Percentiles rank a stretch among this genome's conserved stretches.
phyloP scores from a whole-genome alignment of 2,329 filamentous ascomycete genomes.

The Cercospora sp. region DNA sequence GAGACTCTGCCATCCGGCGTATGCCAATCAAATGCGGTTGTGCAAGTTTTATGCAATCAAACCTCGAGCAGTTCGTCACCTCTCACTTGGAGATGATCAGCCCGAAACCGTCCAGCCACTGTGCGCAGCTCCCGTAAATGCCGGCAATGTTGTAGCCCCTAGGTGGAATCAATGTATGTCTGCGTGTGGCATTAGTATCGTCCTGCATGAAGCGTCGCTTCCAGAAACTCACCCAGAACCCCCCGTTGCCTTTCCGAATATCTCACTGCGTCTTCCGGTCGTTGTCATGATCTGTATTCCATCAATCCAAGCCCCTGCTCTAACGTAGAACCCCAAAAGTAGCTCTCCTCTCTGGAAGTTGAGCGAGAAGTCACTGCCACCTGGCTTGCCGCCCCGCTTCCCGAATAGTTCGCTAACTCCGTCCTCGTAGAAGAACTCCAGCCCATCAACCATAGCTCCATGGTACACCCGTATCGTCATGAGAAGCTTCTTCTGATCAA shows the following conservation, averaged over 20 bases:
- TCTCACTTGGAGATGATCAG: constrained; percentile 60
- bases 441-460: constrained; percentile 73
- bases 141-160: constrained; percentile 86
- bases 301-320: constrained; percentile 80
- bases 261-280: constrained; percentile 76
- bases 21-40: not conserved
- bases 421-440: constrained; percentile 94
- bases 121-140: constrained; percentile 75
- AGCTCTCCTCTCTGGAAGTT: constrained; percentile 84
- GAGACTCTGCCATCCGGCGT: not conserved
- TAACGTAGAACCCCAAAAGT: constrained; percentile 79
- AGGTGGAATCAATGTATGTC: constrained; percentile 84
- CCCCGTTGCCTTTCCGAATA: constrained; percentile 79
- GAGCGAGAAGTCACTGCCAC: constrained; percentile 73
- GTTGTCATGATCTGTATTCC: constrained; percentile 88
- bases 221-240: constrained; percentile 71
- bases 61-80: not conserved
- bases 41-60: constrained; percentile 7
- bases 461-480: constrained; percentile 74
- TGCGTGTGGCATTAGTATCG: constrained; percentile 43
- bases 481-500: constrained; percentile 59
- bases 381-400: constrained; percentile 68
- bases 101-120: constrained; percentile 83
- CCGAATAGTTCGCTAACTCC: constrained; percentile 82
- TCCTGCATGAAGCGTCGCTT: not conserved